phyloP scores from a whole-genome alignment of 495 filamentous ascomycete species.

The Cercophora scortea region DNA sequence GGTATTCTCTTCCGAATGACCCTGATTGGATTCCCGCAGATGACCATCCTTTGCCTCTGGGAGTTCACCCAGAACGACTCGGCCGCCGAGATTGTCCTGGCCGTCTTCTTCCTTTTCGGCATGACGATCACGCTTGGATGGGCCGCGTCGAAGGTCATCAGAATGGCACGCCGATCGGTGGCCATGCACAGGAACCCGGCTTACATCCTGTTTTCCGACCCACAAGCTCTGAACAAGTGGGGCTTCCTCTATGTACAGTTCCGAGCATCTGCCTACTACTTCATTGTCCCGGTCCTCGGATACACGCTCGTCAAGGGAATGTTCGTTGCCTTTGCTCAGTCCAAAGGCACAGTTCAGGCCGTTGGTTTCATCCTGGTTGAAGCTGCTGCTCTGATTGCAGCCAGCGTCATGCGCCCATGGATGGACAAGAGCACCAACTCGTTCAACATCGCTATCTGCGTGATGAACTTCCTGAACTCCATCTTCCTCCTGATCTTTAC shows the following conservation, averaged over 20 bases:
- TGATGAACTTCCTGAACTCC: slow-evolving; percentile 83
- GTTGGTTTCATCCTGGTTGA: slow-evolving; percentile 82
- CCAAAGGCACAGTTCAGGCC: slow-evolving; percentile 65
- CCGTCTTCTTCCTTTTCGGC: slow-evolving; percentile 81
- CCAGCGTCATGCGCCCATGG: slow-evolving; percentile 82
- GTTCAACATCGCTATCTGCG: slow-evolving; percentile 91
- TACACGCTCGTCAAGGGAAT: slow-evolving; percentile 82
- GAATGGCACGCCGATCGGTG: slow-evolving; percentile 81
- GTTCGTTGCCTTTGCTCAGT: slow-evolving; percentile 83
- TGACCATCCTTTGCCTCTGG: slow-evolving; percentile 90
- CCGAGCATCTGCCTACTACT: slow-evolving; percentile 94
- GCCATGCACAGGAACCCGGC: slow-evolving; percentile 94
- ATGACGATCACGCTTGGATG: slow-evolving; percentile 77
- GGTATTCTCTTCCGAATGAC: slow-evolving; percentile 92
- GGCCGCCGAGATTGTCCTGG: slow-evolving; percentile 77
- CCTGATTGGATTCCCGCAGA: slow-evolving; percentile 91
- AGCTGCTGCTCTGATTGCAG: slow-evolving; percentile 66
- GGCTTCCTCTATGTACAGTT: slow-evolving; percentile 98
- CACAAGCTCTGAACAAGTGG: slow-evolving; percentile 92
- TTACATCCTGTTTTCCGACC: slow-evolving; percentile 96
- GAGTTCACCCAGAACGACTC: slow-evolving; percentile 86
- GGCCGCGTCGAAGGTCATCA: slow-evolving; percentile 85
- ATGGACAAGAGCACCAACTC: slow-evolving; percentile 99
- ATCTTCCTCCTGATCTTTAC: slow-evolving; percentile 81
- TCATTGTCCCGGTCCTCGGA: slow-evolving; percentile 72